These are phyloP conservation scores for Ceriops tagal DNA, from an alignment of 345 rosid species.

Conservation along the genomic window DNA sequence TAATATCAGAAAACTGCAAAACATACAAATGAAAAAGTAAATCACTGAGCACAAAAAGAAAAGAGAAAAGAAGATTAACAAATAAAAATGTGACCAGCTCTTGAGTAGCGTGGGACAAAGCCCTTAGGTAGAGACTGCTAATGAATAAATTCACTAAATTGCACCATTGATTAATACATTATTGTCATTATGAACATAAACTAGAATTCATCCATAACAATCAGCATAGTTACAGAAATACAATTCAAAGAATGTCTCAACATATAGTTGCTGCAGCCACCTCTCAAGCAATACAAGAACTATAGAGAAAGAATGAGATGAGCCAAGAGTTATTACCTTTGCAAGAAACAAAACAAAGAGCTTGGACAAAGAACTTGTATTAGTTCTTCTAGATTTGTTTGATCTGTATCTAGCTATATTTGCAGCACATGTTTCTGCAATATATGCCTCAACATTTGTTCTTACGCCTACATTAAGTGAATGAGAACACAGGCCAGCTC, in stretches of 20 bases:
- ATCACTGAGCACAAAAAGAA: background rate
- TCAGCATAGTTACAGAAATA: background rate
- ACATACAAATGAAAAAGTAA: background rate
- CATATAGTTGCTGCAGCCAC: background rate
- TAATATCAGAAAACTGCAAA: conserved; percentile 57
- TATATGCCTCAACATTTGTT: conserved; percentile 54
- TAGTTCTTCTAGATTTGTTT: conserved; percentile 36
- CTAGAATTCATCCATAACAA: background rate
- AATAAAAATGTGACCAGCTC: background rate
- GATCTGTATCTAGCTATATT: conserved; percentile 55
- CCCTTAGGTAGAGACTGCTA: no score
- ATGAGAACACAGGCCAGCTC: conserved; percentile 1
- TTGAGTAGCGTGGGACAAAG: background rate
- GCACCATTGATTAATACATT: no score
- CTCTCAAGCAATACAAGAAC: background rate
- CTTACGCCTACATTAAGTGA: conserved; percentile 54
- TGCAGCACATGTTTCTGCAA: conserved; percentile 44
- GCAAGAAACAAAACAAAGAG: conserved; percentile 71
- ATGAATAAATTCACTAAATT: no score
- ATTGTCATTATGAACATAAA: background rate
- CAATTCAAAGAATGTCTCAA: background rate
- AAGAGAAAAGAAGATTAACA: background rate
- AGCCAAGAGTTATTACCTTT: conserved; percentile 44
- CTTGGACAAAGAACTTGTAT: conserved; percentile 64
- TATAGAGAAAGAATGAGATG: background rate